phyloP scores from a whole-genome alignment of 176 grass and related monocot species.

The Zoysia pacifica region DNA sequence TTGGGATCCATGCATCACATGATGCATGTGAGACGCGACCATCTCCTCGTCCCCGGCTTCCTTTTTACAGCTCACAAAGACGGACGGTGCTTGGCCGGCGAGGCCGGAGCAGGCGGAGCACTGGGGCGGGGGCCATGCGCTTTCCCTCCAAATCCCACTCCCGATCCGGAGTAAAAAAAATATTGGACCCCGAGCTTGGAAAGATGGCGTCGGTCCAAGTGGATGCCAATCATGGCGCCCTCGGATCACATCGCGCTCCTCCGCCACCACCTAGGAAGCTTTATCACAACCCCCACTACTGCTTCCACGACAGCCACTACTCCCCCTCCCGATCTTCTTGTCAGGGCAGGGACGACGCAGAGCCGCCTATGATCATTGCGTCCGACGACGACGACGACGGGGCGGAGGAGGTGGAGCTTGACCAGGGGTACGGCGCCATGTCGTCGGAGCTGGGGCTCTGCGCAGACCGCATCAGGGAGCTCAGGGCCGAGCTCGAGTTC shows the following conservation, averaged over 20 bases:
- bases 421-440: neutral
- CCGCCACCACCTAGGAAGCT: conserved; percentile 49
- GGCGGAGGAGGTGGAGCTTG: neutral
- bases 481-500: conserved; percentile 55
- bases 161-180: conserved; percentile 4
- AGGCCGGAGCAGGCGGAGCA: neutral
- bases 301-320: neutral
- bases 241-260: neutral
- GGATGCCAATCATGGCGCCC: conserved; percentile 41
- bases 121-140: neutral
- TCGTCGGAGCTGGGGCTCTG: conserved; percentile 49
- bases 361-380: conserved; percentile 42
- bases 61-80: conserved; percentile 51
- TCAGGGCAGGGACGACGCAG: neutral
- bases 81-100: conserved; percentile 22
- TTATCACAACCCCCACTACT: conserved; percentile 72
- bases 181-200: conserved; percentile 42
- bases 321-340: neutral
- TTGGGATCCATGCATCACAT: conserved; percentile 7
- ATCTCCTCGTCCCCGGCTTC: neutral
- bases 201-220: conserved; percentile 37
- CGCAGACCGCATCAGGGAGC: conserved; percentile 36
- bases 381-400: neutral
- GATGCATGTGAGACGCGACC: conserved; percentile 42
- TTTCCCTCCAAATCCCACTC: neutral